Percentiles rank a stretch among this genome's conserved stretches.
Evolutionary conservation across 306 rosid genomes (phyloP).

Genomic region (Trichosanthes truncata): DNA sequence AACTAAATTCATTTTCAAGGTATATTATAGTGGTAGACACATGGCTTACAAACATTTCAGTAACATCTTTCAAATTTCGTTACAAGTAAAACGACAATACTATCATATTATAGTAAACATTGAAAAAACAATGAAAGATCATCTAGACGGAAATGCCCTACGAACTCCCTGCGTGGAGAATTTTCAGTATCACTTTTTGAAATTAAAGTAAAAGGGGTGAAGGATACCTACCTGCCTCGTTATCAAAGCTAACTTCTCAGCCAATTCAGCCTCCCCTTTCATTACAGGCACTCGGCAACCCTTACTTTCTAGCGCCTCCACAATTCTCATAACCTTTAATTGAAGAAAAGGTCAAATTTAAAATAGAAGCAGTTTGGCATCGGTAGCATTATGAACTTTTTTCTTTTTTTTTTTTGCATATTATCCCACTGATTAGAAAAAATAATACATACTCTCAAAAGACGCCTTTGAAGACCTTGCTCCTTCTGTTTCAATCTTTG

Average conservation of each 20-base stretch:
- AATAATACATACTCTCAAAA: slow-evolving; percentile 55
- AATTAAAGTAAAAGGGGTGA: neutral
- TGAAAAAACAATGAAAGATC: neutral
- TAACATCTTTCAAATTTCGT: neutral
- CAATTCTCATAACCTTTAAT: slow-evolving; percentile 72
- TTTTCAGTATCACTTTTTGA: neutral
- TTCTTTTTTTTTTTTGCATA: neutral
- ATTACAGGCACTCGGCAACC: slow-evolving; percentile 81
- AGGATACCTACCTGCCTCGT: slow-evolving; percentile 60
- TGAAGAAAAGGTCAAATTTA: neutral
- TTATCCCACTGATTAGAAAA: neutral
- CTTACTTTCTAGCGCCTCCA: slow-evolving; percentile 89
- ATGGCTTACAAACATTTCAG: neutral
- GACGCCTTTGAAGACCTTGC: slow-evolving; percentile 84
- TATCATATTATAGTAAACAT: neutral
- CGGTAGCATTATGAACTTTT: neutral
- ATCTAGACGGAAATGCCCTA: neutral
- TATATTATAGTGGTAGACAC: neutral
- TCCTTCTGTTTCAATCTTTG: slow-evolving; percentile 88
- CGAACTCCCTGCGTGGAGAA: neutral
- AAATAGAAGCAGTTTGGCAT: neutral
- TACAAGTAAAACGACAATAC: neutral
- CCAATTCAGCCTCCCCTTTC: slow-evolving; percentile 88
- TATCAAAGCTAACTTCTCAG: slow-evolving; percentile 78
- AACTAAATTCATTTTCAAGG: neutral